A percentile compares a stretch with the other conserved stretches of the same genome.
Conservation (phyloP, 768 basidiomycete species). For the Mycena olivaceomarginata region DNA sequence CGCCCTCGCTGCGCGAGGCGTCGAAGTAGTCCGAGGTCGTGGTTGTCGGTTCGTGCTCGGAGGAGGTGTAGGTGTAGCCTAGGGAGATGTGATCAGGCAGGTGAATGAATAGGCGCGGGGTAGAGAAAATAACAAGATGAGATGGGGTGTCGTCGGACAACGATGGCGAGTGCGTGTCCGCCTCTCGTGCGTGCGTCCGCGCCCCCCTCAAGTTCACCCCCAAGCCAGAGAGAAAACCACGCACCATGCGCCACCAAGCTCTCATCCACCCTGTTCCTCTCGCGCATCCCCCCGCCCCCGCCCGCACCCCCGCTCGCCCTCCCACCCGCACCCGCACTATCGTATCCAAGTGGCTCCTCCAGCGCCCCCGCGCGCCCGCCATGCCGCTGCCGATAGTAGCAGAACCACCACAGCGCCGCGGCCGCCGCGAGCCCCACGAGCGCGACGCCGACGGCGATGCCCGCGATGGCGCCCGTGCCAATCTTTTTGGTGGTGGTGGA, state of each 20-base stretch:
- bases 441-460: slow-evolving; percentile 41
- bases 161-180: too few relatives aligned
- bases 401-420: slow-evolving; percentile 25
- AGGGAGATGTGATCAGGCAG: background rate
- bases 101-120: background rate
- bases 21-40: slow-evolving; percentile 22
- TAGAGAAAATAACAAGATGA: too few relatives aligned
- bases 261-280: slow-evolving; percentile 17
- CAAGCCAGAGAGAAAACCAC: background rate
- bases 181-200: too few relatives aligned
- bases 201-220: too few relatives aligned
- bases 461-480: slow-evolving; percentile 38
- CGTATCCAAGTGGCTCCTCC: background rate
- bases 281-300: background rate
- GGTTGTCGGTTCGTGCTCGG: background rate
- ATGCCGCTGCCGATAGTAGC: background rate
- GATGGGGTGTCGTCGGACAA: background rate
- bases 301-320: slow-evolving; percentile 2
- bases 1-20: slow-evolving; percentile 21
- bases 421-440: slow-evolving; percentile 12
- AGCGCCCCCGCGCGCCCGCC: slow-evolving; percentile 2
- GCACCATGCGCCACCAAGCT: slow-evolving; percentile 27
- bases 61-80: slow-evolving; percentile 23
- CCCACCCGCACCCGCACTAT: background rate
- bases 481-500: background rate